Evolutionary conservation across 2,329 filamentous ascomycete genomes (phyloP), one percentile per base, ranked within the genome.

Genomic region (Stagonosporopsis tanaceti): DNA sequence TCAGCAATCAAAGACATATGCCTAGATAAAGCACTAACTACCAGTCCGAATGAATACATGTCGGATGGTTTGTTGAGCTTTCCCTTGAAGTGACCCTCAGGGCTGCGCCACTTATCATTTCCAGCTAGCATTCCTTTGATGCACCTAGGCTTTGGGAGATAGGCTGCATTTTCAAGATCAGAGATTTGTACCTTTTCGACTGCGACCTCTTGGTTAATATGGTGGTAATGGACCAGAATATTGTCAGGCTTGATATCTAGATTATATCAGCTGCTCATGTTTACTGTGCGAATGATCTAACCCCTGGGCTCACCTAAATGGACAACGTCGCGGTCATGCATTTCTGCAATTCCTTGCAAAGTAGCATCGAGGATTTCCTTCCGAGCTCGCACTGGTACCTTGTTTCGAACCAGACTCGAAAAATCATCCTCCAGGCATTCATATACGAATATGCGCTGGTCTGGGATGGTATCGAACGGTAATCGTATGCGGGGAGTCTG

Each of bases 41-140:
- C 77, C 65, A 79, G 68, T 12, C 75, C 78, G 58, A 81, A 74
- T 28, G 79, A 80, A 65, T 81, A 81, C 4, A 80, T 76, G 57
- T 47, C 34, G 14, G 72, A 30, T 2, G 69, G 64, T 47, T 70
- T 75, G 50, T 66, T 68, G 14, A 76, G 56, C 22, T 69, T 54
- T 20, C 62, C 65, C 38, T 60, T 67, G 22, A 72, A 57, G 34
- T 71, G 63, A 2, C 51, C 70, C 45, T 75, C 72, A 41, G 71
- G 70, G 46, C 73, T 72, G 9, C 72, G 68, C 71, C 70, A 74
- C 44, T 72, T 70, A 14, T 70, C 63, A 42, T 74, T 73, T 11
- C 71, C 71, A 9, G 61, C 41, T 15, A 69, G 61, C 64, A 68
- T 71, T 14, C 69, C 68, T 53, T 68, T 70, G 37, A 76, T 68